Evolutionary conservation across 176 grass and related monocot species (phyloP).

Genomic region (Melocanna baccifera): DNA sequence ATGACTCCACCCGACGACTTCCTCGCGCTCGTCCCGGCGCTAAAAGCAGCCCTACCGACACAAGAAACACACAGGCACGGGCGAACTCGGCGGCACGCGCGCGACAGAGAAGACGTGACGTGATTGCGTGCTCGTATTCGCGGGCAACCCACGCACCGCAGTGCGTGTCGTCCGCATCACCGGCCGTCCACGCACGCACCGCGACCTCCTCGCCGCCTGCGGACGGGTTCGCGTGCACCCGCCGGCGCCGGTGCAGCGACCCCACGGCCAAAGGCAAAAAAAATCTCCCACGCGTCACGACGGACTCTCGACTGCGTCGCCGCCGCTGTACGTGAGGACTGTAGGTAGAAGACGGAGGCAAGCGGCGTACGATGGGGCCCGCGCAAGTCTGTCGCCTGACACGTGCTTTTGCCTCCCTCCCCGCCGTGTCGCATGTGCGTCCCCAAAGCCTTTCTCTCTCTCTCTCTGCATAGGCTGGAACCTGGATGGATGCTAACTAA

Average conservation of each 20-base stretch:
- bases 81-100: not conserved
- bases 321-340: no score
- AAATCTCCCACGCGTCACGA: not conserved
- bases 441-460: no score
- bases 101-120: not conserved
- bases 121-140: not conserved
- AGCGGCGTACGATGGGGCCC: no score
- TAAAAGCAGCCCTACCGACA: no score
- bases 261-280: not conserved
- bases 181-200: not conserved
- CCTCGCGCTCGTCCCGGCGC: no score
- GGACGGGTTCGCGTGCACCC: not conserved
- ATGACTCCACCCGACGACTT: not conserved
- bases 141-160: no score
- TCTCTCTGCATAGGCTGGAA: no score
- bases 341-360: no score
- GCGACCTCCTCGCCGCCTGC: not conserved
- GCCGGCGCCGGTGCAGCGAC: not conserved
- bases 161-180: slow-evolving; percentile 17
- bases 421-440: no score
- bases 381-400: no score
- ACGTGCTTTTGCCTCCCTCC: no score
- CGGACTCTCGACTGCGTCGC: not conserved
- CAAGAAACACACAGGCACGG: not conserved
- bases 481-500: no score